A percentile compares a stretch with the other conserved stretches of the same genome.
Conservation (phyloP, 139 green algal genomes). For the Volvox africanus region DNA sequence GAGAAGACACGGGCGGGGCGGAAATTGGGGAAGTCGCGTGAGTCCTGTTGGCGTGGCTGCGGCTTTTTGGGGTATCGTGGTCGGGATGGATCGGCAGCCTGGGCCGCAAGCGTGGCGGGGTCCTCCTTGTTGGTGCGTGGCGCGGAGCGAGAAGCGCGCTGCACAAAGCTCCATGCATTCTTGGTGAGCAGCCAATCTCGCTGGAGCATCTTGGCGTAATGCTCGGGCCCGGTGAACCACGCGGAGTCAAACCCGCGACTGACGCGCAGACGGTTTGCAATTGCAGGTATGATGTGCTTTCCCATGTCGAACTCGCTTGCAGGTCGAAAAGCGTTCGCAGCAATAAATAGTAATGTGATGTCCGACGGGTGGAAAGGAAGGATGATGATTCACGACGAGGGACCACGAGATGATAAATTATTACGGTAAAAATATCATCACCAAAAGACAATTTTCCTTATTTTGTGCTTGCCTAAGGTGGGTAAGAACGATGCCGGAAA, state of each 20-base stretch:
- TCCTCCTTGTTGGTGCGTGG: constrained; percentile 43
- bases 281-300: constrained; percentile 33
- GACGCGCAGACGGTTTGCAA: constrained; percentile 33
- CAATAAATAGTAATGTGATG: no score
- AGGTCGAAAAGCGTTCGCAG: no score
- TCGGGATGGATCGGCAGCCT: constrained; percentile 12
- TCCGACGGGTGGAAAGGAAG: no score
- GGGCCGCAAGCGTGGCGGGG: background rate
- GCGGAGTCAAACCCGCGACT: constrained; percentile 52
- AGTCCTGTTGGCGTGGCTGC: constrained; percentile 20
- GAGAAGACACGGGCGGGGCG: constrained; percentile 50
- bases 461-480: no score
- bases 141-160: constrained; percentile 38
- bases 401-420: no score
- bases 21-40: constrained; percentile 54
- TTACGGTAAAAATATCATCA: no score
- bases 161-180: constrained; percentile 54
- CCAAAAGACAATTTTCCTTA: no score
- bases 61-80: constrained; percentile 43
- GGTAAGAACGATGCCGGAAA: no score
- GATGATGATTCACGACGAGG: no score
- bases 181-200: constrained; percentile 56
- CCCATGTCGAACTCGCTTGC: background rate
- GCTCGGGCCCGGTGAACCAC: constrained; percentile 42
- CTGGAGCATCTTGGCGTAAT: constrained; percentile 57